Evolutionary conservation across 306 rosid genomes (phyloP).

Genomic region (Quercus variabilis): DNA sequence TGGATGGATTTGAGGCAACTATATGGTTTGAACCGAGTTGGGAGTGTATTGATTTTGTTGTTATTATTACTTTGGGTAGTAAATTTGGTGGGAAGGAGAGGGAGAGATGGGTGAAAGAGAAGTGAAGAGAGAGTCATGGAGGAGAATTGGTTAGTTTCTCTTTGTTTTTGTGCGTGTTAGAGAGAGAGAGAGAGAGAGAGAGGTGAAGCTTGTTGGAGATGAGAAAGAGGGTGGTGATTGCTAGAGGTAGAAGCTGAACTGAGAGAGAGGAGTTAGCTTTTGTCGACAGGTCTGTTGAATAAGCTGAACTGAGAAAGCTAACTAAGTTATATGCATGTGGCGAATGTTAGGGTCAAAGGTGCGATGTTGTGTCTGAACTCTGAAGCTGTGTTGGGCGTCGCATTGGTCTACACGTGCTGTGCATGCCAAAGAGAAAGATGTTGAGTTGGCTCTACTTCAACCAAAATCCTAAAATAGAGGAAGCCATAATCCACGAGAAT

Average conservation of each 20-base stretch:
- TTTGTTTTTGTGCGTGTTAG: no score
- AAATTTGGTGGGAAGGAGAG: not conserved
- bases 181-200: not conserved
- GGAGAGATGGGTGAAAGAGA: not conserved
- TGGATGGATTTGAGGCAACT: not conserved
- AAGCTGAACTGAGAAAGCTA: not conserved
- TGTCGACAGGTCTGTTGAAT: not conserved
- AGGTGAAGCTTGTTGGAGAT: not conserved
- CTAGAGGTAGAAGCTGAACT: not conserved
- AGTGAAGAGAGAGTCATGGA: not conserved
- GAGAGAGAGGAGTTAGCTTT: not conserved
- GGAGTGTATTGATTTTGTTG: not conserved
- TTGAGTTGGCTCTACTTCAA: no score
- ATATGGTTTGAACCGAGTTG: not conserved
- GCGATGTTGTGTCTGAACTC: not conserved
- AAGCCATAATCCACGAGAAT: no score
- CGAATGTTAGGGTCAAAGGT: not conserved
- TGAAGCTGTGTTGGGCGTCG: not conserved
- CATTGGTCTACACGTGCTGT: not conserved
- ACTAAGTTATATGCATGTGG: not conserved
- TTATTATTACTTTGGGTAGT: not conserved
- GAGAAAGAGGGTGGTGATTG: not conserved
- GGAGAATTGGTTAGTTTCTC: not conserved
- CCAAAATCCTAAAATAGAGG: no score
- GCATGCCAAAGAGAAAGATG: no score